Percentiles rank a stretch among this genome's conserved stretches.
phyloP scores from a whole-genome alignment of 2,329 filamentous ascomycete genomes.

The Sporothrix sp. region DNA sequence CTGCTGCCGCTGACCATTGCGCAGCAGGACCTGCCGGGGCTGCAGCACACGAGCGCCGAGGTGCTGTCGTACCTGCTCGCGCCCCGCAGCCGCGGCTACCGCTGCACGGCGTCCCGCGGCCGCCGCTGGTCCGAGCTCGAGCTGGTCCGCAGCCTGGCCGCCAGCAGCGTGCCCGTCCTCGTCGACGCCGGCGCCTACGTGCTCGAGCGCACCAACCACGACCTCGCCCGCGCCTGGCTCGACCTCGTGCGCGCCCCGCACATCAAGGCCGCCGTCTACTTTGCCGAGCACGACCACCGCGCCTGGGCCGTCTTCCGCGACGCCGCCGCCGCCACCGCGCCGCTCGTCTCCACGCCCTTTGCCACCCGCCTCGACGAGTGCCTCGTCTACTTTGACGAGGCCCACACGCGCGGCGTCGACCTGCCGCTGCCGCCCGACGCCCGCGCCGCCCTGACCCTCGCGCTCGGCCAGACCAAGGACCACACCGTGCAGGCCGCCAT shows the following conservation, averaged over 20 bases:
- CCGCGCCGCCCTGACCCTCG: conserved; percentile 45
- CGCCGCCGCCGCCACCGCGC: conserved; percentile 20
- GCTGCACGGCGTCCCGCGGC: conserved; percentile 23
- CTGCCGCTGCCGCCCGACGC: conserved; percentile 41
- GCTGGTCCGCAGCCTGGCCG: conserved; percentile 33
- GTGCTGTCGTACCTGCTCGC: conserved; percentile 51
- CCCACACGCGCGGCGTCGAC: conserved; percentile 52
- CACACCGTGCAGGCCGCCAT: conserved; percentile 57
- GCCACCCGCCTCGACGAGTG: conserved; percentile 42
- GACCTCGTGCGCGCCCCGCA: not conserved
- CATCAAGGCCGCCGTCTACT: conserved; percentile 23
- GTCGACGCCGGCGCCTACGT: conserved; percentile 58
- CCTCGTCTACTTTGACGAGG: conserved; percentile 51
- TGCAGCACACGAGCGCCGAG: conserved; percentile 53
- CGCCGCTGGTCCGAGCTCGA: conserved; percentile 34
- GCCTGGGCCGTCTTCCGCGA: conserved; percentile 12
- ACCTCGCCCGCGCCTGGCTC: not conserved
- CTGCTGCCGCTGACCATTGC: conserved; percentile 52
- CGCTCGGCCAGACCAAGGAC: conserved; percentile 49
- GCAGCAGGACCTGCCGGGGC: conserved; percentile 47
- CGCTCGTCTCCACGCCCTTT: conserved; percentile 44
- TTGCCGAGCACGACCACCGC: conserved; percentile 21
- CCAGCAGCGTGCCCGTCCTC: conserved; percentile 38
- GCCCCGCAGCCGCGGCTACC: conserved; percentile 39
- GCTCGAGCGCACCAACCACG: conserved; percentile 28